Base-by-base conservation (phyloP, 352 stramenopile genomes). In the Globisporangium mamillatum region DNA sequence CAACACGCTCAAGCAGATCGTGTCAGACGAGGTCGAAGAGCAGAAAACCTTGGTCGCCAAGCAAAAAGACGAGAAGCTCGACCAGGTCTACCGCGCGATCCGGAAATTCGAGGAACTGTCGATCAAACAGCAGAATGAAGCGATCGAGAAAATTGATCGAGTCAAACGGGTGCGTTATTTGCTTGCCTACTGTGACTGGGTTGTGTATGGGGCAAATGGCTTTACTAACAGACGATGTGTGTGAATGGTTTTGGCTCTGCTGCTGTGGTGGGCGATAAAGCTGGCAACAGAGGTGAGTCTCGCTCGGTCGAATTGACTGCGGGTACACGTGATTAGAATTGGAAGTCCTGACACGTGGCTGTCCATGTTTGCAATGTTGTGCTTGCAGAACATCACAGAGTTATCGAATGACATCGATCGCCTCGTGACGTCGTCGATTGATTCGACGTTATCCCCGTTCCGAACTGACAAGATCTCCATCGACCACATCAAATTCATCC, bases 21-120 rank as follows among this genome's bases (percentile, higher is more conserved):
- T 92, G 44, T 58, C 78, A 16, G 80, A 93, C 12, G 79, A 89
- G 63, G 73, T 93, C 1, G 71, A 68, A 4, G 82, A 91, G 55
- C 83, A 91, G 18, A 92, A 85, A 57, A 66, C 66, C 2, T 59
- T 75, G 0, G 67, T 88, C 22, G 66, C 76, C 53, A 76, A 77
- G 25, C 77, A 91, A 63, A 81, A 82, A 32, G 76, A 86, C 46
- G 72, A 72, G 20, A 79, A 82, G 24, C 44, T 94, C 12, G 66
- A 83, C 10, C 76, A 86, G 22, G 57, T 91, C 22, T 69, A 82
- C 53, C 52, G 67, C 9, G 73, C 75, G 41, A 71, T 92, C 52
- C 72, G 70, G 22, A 81, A 72, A 25, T 69, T 86, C 7, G 74
- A 91, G 16, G 29, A 59, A 22, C 68, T 89, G 25, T 82, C 86